phyloP scores from a whole-genome alignment of 192 early-diverging fungal species.

The Rhizophagus clarus region DNA sequence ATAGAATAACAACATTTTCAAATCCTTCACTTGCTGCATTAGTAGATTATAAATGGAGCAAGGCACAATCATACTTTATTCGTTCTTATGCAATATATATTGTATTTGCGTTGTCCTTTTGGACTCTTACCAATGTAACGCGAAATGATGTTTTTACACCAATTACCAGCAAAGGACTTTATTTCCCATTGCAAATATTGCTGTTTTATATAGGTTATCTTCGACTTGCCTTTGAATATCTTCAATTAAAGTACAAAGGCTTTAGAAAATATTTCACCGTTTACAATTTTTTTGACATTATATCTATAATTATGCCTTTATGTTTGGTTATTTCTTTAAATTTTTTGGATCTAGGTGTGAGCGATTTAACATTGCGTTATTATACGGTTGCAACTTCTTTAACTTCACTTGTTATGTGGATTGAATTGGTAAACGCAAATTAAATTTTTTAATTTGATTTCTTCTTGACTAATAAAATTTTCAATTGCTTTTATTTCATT shows the following conservation, averaged over 20 bases:
- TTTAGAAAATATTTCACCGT: not conserved
- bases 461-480: too few relatives aligned
- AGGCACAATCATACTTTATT: not conserved
- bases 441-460: not conserved
- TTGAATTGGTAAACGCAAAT: not conserved
- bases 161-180: too few relatives aligned
- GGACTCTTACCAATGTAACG: not conserved
- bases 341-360: not conserved
- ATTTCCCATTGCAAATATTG: not conserved
- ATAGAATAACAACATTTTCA: not conserved
- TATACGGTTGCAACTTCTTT: not conserved
- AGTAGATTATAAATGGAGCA: conserved; percentile 8
- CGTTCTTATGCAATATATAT: not conserved
- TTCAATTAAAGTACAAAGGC: not conserved
- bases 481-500: too few relatives aligned
- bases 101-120: not conserved
- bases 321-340: not conserved
- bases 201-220: conserved; percentile 21
- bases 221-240: not conserved
- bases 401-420: not conserved
- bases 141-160: not conserved
- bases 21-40: conserved; percentile 12
- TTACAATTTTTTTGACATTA: not conserved
- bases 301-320: conserved; percentile 4
- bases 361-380: too few relatives aligned